These are phyloP conservation scores for Lepidium africanum DNA, from an alignment of 345 rosid species.

Conservation along the genomic window DNA sequence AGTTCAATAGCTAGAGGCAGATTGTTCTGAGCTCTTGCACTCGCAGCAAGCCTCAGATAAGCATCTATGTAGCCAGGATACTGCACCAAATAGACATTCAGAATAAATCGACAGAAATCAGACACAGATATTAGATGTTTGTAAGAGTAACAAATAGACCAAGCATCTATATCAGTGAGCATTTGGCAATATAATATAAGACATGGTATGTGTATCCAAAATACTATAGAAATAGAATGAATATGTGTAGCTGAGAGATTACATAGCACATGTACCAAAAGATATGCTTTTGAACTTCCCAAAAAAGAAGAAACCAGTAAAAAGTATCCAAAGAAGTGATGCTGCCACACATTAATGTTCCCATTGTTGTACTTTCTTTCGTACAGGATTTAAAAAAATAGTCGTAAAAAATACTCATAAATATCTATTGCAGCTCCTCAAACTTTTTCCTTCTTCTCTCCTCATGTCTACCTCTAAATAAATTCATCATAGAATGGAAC, in stretches of 20 bases:
- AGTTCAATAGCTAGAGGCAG: slow-evolving; percentile 88
- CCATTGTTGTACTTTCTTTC: not conserved
- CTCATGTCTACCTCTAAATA: not conserved
- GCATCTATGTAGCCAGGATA: slow-evolving; percentile 89
- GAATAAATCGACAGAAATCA: not conserved
- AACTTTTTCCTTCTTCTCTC: not conserved
- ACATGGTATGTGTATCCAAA: not conserved
- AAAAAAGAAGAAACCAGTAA: not conserved
- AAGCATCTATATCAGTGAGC: slow-evolving; percentile 7
- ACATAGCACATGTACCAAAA: not conserved
- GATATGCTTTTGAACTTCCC: not conserved
- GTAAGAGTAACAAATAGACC: slow-evolving; percentile 3
- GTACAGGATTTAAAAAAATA: not conserved
- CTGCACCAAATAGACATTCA: slow-evolving; percentile 36
- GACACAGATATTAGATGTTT: not conserved
- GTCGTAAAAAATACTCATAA: not conserved
- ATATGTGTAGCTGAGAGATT: not conserved
- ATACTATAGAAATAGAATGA: not conserved
- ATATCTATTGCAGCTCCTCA: not conserved
- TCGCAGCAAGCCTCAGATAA: slow-evolving; percentile 90
- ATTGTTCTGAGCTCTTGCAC: slow-evolving; percentile 83
- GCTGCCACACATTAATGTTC: not conserved
- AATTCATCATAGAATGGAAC: not conserved
- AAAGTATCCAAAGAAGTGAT: not conserved
- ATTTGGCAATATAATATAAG: not conserved